These are phyloP conservation scores for Pseudocercospora fijiensis DNA, from an alignment of 2,329 filamentous ascomycete species.

Conservation along the genomic window DNA sequence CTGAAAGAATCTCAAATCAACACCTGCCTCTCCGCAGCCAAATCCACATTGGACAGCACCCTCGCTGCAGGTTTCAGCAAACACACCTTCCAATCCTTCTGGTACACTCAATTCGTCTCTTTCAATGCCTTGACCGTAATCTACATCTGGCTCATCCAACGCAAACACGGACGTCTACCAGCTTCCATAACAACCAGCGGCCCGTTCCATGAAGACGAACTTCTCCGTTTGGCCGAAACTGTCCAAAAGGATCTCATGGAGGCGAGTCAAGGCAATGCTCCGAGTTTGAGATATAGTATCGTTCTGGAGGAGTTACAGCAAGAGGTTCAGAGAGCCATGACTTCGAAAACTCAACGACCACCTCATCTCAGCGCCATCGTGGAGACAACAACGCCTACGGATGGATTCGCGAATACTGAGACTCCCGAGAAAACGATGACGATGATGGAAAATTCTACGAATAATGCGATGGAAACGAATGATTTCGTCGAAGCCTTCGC, in stretches of 20 bases:
- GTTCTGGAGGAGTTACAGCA: slow-evolving; percentile 54
- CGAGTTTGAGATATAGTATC: slow-evolving; percentile 52
- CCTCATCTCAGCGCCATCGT: slow-evolving; percentile 11
- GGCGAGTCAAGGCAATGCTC: slow-evolving; percentile 44
- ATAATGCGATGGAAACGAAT: not conserved
- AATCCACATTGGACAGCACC: slow-evolving; percentile 48
- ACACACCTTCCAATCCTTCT: slow-evolving; percentile 50
- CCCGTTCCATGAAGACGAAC: slow-evolving; percentile 27
- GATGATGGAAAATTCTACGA: not conserved
- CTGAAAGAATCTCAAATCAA: slow-evolving; percentile 41
- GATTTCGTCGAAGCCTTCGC: slow-evolving; percentile 14
- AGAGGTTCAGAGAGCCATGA: slow-evolving; percentile 38
- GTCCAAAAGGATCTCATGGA: slow-evolving; percentile 50
- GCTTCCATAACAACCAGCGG: slow-evolving; percentile 13
- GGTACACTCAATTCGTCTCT: slow-evolving; percentile 46
- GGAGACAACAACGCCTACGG: not conserved
- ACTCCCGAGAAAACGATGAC: no score
- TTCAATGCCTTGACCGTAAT: slow-evolving; percentile 51
- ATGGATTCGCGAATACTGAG: no score
- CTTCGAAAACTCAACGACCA: slow-evolving; percentile 7
- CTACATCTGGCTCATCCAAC: slow-evolving; percentile 57
- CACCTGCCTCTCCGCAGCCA: slow-evolving; percentile 51
- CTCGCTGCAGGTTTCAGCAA: slow-evolving; percentile 37
- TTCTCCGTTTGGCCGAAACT: slow-evolving; percentile 47
- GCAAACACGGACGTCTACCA: slow-evolving; percentile 27